Percentiles rank a stretch among this genome's conserved stretches.
These are phyloP conservation scores for Edaphochlamys debaryana DNA, from an alignment of 139 green algal species.

Conservation along the genomic window DNA sequence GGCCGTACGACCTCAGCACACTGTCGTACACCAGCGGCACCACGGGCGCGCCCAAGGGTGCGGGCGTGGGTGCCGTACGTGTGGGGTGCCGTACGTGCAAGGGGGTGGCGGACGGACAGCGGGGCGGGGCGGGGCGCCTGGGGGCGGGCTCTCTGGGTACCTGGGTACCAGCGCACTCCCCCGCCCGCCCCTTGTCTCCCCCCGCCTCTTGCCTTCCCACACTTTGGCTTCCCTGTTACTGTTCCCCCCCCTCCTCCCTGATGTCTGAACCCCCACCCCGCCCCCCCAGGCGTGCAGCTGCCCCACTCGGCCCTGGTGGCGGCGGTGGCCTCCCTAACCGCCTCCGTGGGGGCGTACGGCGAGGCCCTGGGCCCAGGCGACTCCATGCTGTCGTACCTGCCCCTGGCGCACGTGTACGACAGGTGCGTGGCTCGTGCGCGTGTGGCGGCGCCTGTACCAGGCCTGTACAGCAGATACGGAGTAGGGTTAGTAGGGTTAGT, in stretches of 20 bases:
- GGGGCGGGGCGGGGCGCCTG: too few species aligned
- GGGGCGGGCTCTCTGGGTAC: background rate
- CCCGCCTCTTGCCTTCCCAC: too few species aligned
- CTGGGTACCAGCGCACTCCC: too few species aligned
- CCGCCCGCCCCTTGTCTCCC: too few species aligned
- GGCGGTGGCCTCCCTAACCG: constrained; percentile 49
- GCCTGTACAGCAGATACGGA: too few species aligned
- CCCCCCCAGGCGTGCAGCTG: constrained; percentile 62
- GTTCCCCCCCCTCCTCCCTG: background rate
- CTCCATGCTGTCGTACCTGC: constrained; percentile 76
- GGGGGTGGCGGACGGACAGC: background rate
- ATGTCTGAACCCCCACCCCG: background rate
- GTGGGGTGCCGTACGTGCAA: background rate
- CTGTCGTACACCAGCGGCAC: constrained; percentile 95
- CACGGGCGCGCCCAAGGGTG: constrained; percentile 81
- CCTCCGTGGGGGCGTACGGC: constrained; percentile 48
- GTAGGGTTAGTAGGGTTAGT: too few species aligned
- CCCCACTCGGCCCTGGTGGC: constrained; percentile 72
- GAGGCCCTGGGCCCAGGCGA: constrained; percentile 52
- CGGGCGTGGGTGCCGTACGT: too few species aligned
- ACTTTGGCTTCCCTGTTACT: background rate
- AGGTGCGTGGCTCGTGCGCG: too few species aligned
- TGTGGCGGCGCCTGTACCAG: too few species aligned
- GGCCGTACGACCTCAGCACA: constrained; percentile 59
- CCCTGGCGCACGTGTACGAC: constrained; percentile 93